Conservation (phyloP, 1,139 yeast genomes). For the Hyphopichia khmerensis region DNA sequence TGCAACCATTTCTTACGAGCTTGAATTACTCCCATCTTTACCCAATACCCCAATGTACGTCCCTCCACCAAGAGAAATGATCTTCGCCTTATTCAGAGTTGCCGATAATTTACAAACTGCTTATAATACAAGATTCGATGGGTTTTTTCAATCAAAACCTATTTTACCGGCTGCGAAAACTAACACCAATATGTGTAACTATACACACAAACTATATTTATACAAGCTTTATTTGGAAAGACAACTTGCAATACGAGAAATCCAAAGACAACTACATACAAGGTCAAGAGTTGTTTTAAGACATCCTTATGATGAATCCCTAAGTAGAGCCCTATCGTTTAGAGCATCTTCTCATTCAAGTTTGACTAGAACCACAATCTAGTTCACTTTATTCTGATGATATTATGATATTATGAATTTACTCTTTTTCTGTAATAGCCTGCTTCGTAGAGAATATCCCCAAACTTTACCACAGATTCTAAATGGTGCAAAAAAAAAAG, state of each 20-base stretch:
- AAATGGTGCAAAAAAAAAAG: too few species aligned
- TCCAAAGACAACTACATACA: neutral
- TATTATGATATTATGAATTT: too few species aligned
- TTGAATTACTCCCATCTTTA: neutral
- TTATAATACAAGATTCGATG: neutral
- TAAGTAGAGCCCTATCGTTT: constrained; percentile 5
- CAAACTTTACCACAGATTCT: too few species aligned
- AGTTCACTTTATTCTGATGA: too few species aligned
- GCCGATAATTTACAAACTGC: constrained; percentile 3
- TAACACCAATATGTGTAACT: constrained; percentile 23
- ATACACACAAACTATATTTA: constrained; percentile 18
- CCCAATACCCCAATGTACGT: constrained; percentile 11
- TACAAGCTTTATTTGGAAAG: constrained; percentile 10
- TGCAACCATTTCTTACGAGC: neutral
- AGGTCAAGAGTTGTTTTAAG: constrained; percentile 6
- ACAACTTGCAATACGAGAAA: neutral
- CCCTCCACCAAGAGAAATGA: constrained; percentile 14
- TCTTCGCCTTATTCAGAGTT: constrained; percentile 7
- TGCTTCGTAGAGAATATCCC: too few species aligned
- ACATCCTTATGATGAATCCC: constrained; percentile 9
- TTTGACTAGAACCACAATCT: too few species aligned
- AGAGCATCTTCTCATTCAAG: neutral
- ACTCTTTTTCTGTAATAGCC: too few species aligned
- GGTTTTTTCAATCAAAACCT: constrained; percentile 11
- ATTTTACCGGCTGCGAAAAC: constrained; percentile 19